Conservation (phyloP, 192 early-diverging fungal genomes). For the Entomortierella parvispora region DNA sequence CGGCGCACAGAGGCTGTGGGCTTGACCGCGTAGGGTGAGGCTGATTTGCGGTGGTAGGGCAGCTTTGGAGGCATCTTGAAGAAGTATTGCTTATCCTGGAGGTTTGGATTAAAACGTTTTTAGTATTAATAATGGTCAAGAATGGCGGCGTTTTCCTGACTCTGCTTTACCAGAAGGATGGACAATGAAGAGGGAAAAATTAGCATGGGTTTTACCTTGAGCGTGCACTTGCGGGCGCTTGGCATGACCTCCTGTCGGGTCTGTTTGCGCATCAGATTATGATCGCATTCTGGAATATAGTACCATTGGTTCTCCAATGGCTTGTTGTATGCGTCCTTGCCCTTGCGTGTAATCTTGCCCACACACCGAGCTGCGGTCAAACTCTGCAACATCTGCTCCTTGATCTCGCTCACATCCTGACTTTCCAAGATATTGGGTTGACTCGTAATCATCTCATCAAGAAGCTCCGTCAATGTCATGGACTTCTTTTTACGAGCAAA, state of each 20-base stretch:
- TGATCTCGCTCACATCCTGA: constrained; percentile 33
- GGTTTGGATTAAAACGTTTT: neutral
- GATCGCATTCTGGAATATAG: constrained; percentile 62
- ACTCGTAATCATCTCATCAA: constrained; percentile 59
- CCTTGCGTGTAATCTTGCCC: constrained; percentile 62
- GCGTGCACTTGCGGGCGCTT: constrained; percentile 64
- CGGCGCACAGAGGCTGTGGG: constrained; percentile 13
- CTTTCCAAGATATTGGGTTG: constrained; percentile 45
- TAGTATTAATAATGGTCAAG: neutral
- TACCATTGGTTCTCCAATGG: constrained; percentile 64
- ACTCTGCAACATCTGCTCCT: constrained; percentile 48
- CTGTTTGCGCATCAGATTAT: constrained; percentile 61
- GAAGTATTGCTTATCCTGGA: constrained; percentile 58
- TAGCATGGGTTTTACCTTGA: constrained; percentile 48
- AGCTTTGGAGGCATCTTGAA: constrained; percentile 68
- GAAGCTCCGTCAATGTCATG: constrained; percentile 63
- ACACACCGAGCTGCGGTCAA: constrained; percentile 57
- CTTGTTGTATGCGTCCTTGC: constrained; percentile 65
- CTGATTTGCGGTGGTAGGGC: constrained; percentile 55
- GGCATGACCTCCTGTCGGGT: constrained; percentile 62
- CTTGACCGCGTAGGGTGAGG: constrained; percentile 49
- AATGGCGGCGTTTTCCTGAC: too few species aligned
- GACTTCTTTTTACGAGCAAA: constrained; percentile 64
- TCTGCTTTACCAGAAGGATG: neutral
- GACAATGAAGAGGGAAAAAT: neutral